Percentiles rank a stretch among this genome's conserved stretches.
These are phyloP conservation scores for Malassezia psittaci DNA, from an alignment of 1,284 basidiomycete species.

Conservation along the genomic window DNA sequence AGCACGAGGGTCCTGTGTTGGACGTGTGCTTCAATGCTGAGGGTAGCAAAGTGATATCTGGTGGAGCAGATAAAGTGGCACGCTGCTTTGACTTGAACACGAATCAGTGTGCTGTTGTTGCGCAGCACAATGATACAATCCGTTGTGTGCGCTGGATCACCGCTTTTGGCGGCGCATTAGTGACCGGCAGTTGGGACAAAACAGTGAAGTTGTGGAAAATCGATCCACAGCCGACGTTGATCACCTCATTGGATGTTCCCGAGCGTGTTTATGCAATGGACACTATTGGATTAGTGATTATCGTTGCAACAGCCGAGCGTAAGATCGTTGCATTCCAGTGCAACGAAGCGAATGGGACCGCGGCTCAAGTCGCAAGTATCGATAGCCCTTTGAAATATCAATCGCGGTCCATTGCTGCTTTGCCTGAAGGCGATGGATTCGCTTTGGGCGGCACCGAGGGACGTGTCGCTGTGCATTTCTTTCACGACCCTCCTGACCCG, in stretches of 20 bases:
- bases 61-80: constrained; percentile 74
- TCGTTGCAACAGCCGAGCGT: constrained; percentile 80
- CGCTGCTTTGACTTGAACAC: constrained; percentile 70
- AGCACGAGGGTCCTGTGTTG: constrained; percentile 71
- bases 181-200: constrained; percentile 85
- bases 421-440: constrained; percentile 40
- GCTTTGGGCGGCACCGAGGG: constrained; percentile 92
- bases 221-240: constrained; percentile 27
- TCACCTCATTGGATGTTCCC: constrained; percentile 54
- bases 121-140: constrained; percentile 72
- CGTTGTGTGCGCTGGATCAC: constrained; percentile 68
- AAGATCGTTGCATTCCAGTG: constrained; percentile 77
- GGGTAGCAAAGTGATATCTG: constrained; percentile 69
- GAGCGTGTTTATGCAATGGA: constrained; percentile 81
- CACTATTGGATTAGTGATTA: constrained; percentile 71
- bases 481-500: constrained; percentile 32
- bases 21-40: constrained; percentile 75
- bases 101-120: constrained; percentile 58
- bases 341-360: constrained; percentile 54
- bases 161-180: constrained; percentile 60
- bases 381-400: constrained; percentile 64
- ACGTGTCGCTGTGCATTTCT: constrained; percentile 87
- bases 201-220: constrained; percentile 61
- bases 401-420: constrained; percentile 56
- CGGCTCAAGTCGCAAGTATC: constrained; percentile 22